Evolutionary conservation across 2,329 filamentous ascomycete species (phyloP).

Genomic region (Xylaria sp.): DNA sequence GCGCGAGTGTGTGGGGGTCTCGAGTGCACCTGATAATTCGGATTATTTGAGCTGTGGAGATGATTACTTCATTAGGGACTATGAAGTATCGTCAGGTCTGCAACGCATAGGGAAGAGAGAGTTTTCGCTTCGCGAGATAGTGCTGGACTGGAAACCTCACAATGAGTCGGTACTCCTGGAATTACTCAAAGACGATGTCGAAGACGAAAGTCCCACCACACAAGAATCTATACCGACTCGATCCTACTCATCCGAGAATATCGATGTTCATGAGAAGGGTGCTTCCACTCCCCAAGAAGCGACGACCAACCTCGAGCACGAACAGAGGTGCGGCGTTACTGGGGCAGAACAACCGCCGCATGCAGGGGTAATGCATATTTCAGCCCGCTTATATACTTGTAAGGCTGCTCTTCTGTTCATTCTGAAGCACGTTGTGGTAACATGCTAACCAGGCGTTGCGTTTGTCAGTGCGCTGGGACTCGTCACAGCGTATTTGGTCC

Average conservation of each 20-base stretch:
- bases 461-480: not conserved
- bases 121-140: conserved; percentile 12
- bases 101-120: not conserved
- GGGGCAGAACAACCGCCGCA: not conserved
- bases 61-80: not conserved
- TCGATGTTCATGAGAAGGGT: not conserved
- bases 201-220: not conserved
- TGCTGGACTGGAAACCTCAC: conserved; percentile 2
- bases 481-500: not conserved
- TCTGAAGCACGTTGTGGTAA: not conserved
- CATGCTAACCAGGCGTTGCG: not conserved
- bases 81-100: not conserved
- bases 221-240: not conserved
- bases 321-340: not conserved
- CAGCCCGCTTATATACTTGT: not conserved
- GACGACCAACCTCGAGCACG: no score
- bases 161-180: conserved; percentile 12
- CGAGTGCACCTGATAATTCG: not conserved
- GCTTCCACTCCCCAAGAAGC: no score
- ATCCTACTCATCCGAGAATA: not conserved
- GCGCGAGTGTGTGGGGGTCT: not conserved
- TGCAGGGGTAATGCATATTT: not conserved
- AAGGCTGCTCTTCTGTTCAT: not conserved
- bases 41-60: not conserved
- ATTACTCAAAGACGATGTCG: conserved; percentile 3